A percentile compares a stretch with the other conserved stretches of the same genome.
These are phyloP conservation scores for Leccinellum rugosiceps DNA, from an alignment of 768 basidiomycete genomes.

Conservation along the genomic window DNA sequence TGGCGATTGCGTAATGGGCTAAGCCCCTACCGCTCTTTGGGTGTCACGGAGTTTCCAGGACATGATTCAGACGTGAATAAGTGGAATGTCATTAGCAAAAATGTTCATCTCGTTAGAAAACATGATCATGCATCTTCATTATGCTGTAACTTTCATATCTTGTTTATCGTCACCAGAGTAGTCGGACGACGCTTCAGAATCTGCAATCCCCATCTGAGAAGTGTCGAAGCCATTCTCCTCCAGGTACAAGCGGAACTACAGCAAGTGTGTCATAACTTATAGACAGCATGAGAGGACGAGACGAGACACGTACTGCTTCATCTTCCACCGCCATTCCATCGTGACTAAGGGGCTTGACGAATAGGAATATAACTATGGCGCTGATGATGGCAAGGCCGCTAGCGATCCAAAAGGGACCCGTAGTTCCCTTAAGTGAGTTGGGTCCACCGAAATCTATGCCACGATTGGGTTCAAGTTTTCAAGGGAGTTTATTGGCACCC, in stretches of 20 bases:
- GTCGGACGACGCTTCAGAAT: slow-evolving; percentile 22
- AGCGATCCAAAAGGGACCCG: slow-evolving; percentile 87
- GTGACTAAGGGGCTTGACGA: slow-evolving; percentile 68
- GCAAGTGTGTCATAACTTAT: slow-evolving; percentile 1
- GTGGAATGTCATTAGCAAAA: not conserved
- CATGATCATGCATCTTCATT: slow-evolving; percentile 3
- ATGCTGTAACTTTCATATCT: slow-evolving; percentile 8
- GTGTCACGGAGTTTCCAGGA: not conserved
- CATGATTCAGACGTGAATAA: not conserved
- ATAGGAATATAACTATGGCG: slow-evolving; percentile 67
- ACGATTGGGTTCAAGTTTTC: not conserved
- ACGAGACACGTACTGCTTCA: slow-evolving; percentile 42
- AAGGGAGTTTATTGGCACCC: slow-evolving; percentile 6
- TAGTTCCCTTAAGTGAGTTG: slow-evolving; percentile 54
- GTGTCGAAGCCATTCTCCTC: slow-evolving; percentile 78
- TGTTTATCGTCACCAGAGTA: slow-evolving; percentile 20
- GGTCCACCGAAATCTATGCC: slow-evolving; percentile 59
- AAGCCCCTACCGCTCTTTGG: not conserved
- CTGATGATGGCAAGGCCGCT: slow-evolving; percentile 81
- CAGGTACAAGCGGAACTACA: slow-evolving; percentile 79
- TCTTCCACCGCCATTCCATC: slow-evolving; percentile 85
- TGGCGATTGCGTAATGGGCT: not conserved
- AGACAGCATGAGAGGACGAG: not conserved
- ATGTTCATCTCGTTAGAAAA: slow-evolving; percentile 1
- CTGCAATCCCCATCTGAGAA: slow-evolving; percentile 58